Conservation (phyloP, 169 alveolate species). For the Cryptosporidium tyzzeri region DNA sequence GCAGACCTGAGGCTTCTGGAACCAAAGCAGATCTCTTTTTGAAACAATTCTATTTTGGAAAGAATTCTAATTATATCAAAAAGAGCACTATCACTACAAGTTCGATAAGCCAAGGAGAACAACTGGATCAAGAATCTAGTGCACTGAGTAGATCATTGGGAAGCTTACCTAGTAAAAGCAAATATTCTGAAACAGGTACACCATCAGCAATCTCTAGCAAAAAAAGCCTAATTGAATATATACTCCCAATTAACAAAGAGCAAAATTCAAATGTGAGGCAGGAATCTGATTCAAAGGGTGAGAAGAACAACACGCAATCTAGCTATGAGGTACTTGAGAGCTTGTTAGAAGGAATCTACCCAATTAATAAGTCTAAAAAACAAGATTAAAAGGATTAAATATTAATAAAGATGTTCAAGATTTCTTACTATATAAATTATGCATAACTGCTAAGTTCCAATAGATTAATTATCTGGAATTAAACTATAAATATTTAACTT, state of each 20-base stretch:
- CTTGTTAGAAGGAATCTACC: conserved; percentile 55
- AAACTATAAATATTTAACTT: neutral
- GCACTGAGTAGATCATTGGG: neutral
- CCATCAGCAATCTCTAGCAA: neutral
- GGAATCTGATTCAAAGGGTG: conserved; percentile 17
- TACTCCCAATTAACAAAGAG: conserved; percentile 60
- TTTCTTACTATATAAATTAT: neutral
- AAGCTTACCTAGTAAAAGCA: neutral
- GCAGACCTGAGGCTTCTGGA: conserved; percentile 10
- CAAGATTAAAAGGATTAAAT: neutral
- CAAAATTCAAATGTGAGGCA: neutral
- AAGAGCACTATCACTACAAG: neutral
- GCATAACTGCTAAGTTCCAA: neutral
- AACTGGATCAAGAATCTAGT: neutral
- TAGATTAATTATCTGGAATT: neutral
- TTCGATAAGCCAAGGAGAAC: neutral
- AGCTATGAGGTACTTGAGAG: conserved; percentile 60
- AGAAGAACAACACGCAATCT: conserved; percentile 11
- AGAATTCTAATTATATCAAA: conserved; percentile 15
- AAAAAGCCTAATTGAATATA: conserved; percentile 44
- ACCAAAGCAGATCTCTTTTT: conserved; percentile 56
- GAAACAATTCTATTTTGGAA: conserved; percentile 65
- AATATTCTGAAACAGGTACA: neutral
- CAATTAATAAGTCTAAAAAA: conserved; percentile 10
- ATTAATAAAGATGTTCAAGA: neutral